Percentiles rank a stretch among this genome's conserved stretches.
These are phyloP conservation scores for Wickerhamomyces mucosus DNA, from an alignment of 805 yeast genomes.

Conservation along the genomic window DNA sequence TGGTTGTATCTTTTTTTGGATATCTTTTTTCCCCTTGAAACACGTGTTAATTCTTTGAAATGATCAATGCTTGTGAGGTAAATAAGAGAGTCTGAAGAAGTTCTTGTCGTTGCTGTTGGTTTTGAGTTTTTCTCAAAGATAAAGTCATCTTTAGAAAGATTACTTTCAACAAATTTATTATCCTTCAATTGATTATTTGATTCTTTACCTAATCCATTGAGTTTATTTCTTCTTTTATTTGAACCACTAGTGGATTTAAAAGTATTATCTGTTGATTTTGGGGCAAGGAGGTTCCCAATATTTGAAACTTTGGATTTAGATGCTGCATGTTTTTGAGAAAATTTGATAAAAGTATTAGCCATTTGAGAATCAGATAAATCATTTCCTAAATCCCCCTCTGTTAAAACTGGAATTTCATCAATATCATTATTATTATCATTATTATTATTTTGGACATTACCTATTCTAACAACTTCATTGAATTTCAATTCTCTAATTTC, in stretches of 20 bases:
- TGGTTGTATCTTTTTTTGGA: no score
- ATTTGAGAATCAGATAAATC: slow-evolving; percentile 14
- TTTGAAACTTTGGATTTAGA: not conserved
- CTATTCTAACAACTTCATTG: slow-evolving; percentile 40
- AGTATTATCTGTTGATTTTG: not conserved
- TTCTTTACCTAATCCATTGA: slow-evolving; percentile 3
- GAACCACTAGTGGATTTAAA: no score
- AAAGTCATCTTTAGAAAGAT: not conserved
- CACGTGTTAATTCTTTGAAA: no score
- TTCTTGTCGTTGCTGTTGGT: no score
- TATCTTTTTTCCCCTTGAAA: no score
- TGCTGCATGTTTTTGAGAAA: not conserved
- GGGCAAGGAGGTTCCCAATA: not conserved
- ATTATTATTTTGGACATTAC: slow-evolving; percentile 7
- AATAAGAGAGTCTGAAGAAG: no score
- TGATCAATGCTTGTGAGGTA: no score
- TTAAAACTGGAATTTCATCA: slow-evolving; percentile 4
- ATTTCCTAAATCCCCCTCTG: slow-evolving; percentile 10
- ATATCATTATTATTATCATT: not conserved
- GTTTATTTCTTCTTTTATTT: no score
- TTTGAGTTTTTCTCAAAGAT: not conserved
- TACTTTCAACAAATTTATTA: not conserved
- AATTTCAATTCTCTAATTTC: slow-evolving; percentile 39
- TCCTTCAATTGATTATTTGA: not conserved
- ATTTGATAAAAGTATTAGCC: slow-evolving; percentile 7